phyloP scores from a whole-genome alignment of 805 yeast genomes.

The Komagataella kurtzmanii region DNA sequence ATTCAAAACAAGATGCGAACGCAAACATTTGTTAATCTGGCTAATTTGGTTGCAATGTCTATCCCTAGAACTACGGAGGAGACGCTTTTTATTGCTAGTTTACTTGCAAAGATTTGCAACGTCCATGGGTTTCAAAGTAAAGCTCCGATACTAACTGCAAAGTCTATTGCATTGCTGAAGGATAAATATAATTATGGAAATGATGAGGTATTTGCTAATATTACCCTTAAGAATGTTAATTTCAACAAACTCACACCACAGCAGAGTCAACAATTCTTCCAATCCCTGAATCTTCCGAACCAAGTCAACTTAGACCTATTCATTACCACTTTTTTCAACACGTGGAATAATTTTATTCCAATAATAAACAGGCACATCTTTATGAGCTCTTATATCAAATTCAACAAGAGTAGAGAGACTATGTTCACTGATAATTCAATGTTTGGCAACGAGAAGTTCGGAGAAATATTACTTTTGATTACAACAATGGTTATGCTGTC shows the following conservation, averaged over 20 bases:
- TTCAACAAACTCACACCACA: conserved; percentile 21
- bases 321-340: conserved; percentile 54
- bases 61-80: conserved; percentile 72
- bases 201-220: conserved; percentile 15
- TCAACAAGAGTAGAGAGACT: conserved; percentile 31
- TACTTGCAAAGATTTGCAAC: conserved; percentile 56
- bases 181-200: conserved; percentile 25
- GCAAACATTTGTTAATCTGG: conserved; percentile 29
- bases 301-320: conserved; percentile 55
- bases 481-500: conserved; percentile 36
- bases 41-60: conserved; percentile 53
- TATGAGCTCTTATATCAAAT: conserved; percentile 38
- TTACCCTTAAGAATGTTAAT: conserved; percentile 20
- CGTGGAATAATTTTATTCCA: conserved; percentile 67
- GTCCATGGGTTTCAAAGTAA: conserved; percentile 60
- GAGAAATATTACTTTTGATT: conserved; percentile 36
- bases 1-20: conserved; percentile 29
- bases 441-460: conserved; percentile 38
- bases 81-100: conserved; percentile 59
- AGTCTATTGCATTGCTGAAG: conserved; percentile 57
- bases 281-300: conserved; percentile 29
- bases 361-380: conserved; percentile 61
- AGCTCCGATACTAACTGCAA: conserved; percentile 59
- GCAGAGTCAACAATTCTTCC: conserved; percentile 34
- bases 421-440: conserved; percentile 25